Conservation (phyloP, 169 alveolate species). For the Plasmodium gonderi region DNA sequence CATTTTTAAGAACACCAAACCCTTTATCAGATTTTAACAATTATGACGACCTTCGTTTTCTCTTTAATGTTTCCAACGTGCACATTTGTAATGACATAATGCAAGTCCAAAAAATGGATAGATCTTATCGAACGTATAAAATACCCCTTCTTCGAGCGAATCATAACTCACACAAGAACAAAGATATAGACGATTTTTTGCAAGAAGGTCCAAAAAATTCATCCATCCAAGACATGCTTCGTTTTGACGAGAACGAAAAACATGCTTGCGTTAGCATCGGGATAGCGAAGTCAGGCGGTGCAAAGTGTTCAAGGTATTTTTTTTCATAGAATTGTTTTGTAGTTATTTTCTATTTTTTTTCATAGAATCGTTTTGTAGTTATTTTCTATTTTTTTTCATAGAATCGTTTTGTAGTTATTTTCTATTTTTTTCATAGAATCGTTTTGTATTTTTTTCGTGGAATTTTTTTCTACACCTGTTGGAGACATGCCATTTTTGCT, state of each 20-base stretch:
- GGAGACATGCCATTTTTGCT: no score
- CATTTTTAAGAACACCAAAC: conserved; percentile 7
- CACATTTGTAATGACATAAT: conserved; percentile 21
- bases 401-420: no score
- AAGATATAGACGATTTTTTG: conserved; percentile 11
- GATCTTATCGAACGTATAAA: conserved; percentile 39
- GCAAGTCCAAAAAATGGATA: conserved; percentile 9
- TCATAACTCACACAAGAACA: background rate
- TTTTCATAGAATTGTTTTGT: background rate
- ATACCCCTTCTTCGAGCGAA: conserved; percentile 14
- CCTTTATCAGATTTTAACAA: conserved; percentile 24
- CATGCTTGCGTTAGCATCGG: conserved; percentile 42
- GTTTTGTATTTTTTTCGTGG: background rate
- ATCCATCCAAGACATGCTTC: conserved; percentile 4
- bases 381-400: no score
- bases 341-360: background rate
- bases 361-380: background rate
- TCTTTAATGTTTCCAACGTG: conserved; percentile 66
- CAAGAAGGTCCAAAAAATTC: background rate
- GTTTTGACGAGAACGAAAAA: background rate
- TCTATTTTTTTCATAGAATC: no score
- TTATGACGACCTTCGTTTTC: conserved; percentile 70
- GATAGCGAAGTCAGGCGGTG: conserved; percentile 7
- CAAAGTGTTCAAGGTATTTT: conserved; percentile 38
- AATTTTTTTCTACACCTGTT: no score